phyloP scores from a whole-genome alignment of 106 monocot species.

The Dendrobium huoshanense region DNA sequence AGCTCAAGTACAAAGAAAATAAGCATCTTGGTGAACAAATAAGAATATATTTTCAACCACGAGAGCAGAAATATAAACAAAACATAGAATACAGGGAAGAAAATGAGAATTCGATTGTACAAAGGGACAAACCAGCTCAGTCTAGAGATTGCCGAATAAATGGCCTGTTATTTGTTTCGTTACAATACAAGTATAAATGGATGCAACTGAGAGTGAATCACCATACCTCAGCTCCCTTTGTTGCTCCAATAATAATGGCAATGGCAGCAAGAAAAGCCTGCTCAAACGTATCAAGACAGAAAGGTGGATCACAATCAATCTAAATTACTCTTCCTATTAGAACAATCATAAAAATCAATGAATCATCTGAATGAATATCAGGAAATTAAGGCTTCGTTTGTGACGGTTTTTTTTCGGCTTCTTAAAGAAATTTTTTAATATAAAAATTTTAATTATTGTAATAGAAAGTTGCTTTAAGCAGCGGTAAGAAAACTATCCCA shows the following conservation, averaged over 20 bases:
- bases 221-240: conserved; percentile 39
- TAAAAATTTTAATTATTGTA: too few relatives aligned
- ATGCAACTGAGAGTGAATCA: conserved; percentile 4
- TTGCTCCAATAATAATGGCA: conserved; percentile 41
- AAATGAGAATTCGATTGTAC: neutral
- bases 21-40: too few relatives aligned
- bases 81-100: neutral
- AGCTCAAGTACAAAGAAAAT: neutral
- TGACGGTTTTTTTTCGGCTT: too few relatives aligned
- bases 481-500: too few relatives aligned
- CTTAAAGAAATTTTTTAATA: too few relatives aligned
- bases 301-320: neutral
- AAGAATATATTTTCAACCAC: neutral
- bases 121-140: neutral
- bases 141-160: neutral
- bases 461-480: too few relatives aligned
- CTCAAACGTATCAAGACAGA: neutral
- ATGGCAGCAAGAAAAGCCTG: conserved; percentile 62
- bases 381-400: too few relatives aligned
- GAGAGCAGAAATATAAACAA: neutral
- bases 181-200: neutral
- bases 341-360: too few relatives aligned
- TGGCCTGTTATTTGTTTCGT: neutral
- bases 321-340: neutral
- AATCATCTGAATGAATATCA: too few relatives aligned